Base-by-base conservation (phyloP, 176 grass and related monocot genomes). In the Oryza australiensis region DNA sequence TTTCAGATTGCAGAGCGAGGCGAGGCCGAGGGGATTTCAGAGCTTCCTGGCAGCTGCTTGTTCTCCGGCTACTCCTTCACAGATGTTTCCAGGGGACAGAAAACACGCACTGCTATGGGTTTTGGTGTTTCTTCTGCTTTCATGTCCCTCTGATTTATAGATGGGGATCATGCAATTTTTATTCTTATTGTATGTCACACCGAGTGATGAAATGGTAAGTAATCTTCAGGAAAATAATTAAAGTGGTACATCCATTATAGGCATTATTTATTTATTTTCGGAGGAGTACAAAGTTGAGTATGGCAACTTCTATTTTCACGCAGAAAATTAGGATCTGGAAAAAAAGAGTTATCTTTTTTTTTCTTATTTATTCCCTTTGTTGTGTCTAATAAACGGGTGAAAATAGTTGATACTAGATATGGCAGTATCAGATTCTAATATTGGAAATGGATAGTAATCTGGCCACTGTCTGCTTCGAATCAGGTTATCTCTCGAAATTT, bases 51-150 rank as follows among this genome's bases (percentile, higher is more conserved):
- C 48, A 53, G 14, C 15, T 41, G 15, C 75, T 78, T n/a, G 3
- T 63, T 42, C 57, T 77, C 57, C 6, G 53, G 55, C 7, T 2
- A 55, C 26, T 23, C 34, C 22, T 12, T 5, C 60, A 65, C 24
- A 78, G 62, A 38, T 78, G 76, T 45, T 78, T 43, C 76, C 76
- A 46, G 76, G 57, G 9, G 74, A 26, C 27, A 66, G 14, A 66
- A 23, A 62, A 16, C 51, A 76, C 51, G 73, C 53, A 23, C 5
- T 45, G 13, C 14, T 28, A 16, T 34, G n/a, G 12, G 29, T 3
- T 60, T 9, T 37, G 35, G 35, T 37, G 35, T 24, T 60, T 24
- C 2, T 24, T 45, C 24, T 22, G 14, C 2, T 45, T 77, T 13
- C 9, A 34, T 65, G 59, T 65, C 62, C 26, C 75, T 29, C 38